phyloP scores from a whole-genome alignment of 78 protist genomes.

The Dictyostelium discoideum region dicty_2.7 NC_007090.3:2131501-2132000 shows the following conservation, averaged over 20 bases:
- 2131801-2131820: neutral
- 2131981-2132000: constrained; percentile 33
- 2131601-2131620: too few relatives aligned
- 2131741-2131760: too few relatives aligned
- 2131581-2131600: too few relatives aligned
- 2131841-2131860: neutral
- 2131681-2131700: too few relatives aligned
- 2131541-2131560: too few relatives aligned
- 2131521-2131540: neutral
- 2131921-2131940: neutral
- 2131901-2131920: neutral
- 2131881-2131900: constrained; percentile 7
- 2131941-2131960: constrained; percentile 37
- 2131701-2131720: too few relatives aligned
- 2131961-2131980: constrained; percentile 55
- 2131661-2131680: too few relatives aligned
- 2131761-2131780: neutral
- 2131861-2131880: constrained; percentile 38
- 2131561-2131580: too few relatives aligned
- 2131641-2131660: too few relatives aligned
- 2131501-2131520: too few relatives aligned
- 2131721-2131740: too few relatives aligned
- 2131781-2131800: neutral
- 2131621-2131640: neutral
- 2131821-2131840: constrained; percentile 32